These are phyloP conservation scores for Pleodorina starrii DNA, from an alignment of 139 green algal species.

Conservation along the genomic window DNA sequence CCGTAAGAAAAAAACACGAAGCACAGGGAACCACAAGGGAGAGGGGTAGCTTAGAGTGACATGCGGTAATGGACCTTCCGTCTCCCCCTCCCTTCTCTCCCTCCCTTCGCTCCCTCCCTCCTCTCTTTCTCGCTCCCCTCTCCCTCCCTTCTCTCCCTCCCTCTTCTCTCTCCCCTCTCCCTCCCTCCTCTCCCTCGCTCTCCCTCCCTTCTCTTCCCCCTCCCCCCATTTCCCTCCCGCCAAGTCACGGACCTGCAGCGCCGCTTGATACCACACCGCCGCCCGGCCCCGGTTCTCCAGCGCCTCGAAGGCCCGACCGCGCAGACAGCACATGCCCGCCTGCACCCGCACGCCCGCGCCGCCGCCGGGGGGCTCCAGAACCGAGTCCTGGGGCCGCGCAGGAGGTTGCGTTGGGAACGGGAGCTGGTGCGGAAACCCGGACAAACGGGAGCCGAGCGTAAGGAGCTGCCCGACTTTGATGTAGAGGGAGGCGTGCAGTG, in stretches of 20 bases:
- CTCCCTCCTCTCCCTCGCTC: background rate
- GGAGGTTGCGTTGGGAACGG: no score
- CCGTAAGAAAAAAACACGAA: no score
- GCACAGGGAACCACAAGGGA: no score
- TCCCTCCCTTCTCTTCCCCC: background rate
- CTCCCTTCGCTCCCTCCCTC: background rate
- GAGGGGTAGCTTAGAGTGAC: no score
- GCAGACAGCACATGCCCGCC: slow-evolving; percentile 83
- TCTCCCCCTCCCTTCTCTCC: background rate
- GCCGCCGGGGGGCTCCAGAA: background rate
- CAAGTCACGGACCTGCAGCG: slow-evolving; percentile 63
- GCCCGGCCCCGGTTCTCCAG: slow-evolving; percentile 87
- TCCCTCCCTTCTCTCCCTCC: background rate
- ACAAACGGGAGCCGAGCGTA: no score
- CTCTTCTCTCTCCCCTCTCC: background rate
- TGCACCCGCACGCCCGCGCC: slow-evolving; percentile 44
- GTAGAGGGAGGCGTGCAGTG: no score
- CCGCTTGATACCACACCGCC: slow-evolving; percentile 69
- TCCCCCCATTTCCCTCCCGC: background rate
- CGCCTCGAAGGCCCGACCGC: slow-evolving; percentile 83
- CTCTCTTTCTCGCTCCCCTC: background rate
- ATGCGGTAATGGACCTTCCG: no score
- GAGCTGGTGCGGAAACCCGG: no score
- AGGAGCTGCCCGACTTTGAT: no score
- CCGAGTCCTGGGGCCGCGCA: slow-evolving; percentile 17